Evolutionary conservation across 345 rosid genomes (phyloP).

Genomic region (Bretschneidera sinensis): DNA sequence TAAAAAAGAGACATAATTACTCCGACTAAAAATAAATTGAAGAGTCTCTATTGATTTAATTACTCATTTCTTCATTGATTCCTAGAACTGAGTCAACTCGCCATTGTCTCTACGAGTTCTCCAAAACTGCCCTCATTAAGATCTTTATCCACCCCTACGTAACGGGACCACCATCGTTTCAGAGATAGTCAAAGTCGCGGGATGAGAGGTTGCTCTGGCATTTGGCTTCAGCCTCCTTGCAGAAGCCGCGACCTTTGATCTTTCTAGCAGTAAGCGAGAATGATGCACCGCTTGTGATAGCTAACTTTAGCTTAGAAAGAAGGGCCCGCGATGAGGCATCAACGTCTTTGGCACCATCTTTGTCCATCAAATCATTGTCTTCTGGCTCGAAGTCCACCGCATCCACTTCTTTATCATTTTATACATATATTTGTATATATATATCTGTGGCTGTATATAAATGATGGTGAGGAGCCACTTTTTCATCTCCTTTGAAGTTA

Average conservation of each 20-base stretch:
- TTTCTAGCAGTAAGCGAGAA: constrained; percentile 38
- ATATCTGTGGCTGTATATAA: too few relatives aligned
- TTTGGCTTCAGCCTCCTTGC: constrained; percentile 62
- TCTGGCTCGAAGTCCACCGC: constrained; percentile 94
- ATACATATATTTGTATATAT: too few relatives aligned
- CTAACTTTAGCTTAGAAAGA: constrained; percentile 64
- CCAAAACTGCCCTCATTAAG: too few relatives aligned
- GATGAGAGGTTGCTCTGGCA: constrained; percentile 64
- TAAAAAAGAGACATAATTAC: too few relatives aligned
- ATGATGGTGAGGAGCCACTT: too few relatives aligned
- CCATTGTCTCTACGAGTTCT: too few relatives aligned
- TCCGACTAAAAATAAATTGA: too few relatives aligned
- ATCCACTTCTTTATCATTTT: too few relatives aligned
- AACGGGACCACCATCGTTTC: constrained; percentile 78
- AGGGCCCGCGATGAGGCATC: constrained; percentile 71
- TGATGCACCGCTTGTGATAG: constrained; percentile 76
- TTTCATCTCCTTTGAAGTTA: constrained; percentile 50
- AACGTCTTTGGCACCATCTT: constrained; percentile 55
- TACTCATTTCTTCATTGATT: too few relatives aligned
- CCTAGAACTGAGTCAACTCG: too few relatives aligned
- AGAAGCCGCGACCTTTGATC: constrained; percentile 93
- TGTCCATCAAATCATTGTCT: constrained; percentile 97
- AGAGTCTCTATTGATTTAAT: too few relatives aligned
- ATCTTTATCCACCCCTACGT: too few relatives aligned
- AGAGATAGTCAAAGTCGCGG: constrained; percentile 82